Conservation (phyloP, 805 yeast genomes). For the Candida hispaniensis region DNA sequence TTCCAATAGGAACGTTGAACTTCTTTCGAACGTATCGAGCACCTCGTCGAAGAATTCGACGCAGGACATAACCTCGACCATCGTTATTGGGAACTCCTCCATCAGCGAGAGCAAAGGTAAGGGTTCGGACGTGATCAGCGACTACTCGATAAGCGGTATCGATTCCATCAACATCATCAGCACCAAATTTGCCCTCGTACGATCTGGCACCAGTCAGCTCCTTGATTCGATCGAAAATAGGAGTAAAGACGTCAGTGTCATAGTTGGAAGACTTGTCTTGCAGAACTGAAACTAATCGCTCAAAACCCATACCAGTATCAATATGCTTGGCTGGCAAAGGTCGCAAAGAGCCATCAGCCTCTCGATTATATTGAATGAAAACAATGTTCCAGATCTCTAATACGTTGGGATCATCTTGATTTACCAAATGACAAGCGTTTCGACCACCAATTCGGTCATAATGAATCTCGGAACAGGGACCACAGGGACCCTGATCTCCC, state of each 20-base stretch:
- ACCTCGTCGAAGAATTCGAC: constrained; percentile 97
- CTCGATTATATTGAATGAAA: constrained; percentile 94
- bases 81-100: constrained; percentile 99
- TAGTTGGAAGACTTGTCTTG: constrained; percentile 89
- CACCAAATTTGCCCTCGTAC: constrained; percentile 87
- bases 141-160: constrained; percentile 97
- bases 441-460: constrained; percentile 98
- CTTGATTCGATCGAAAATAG: constrained; percentile 75
- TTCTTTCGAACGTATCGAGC: constrained; percentile 94
- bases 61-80: constrained; percentile 95
- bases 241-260: constrained; percentile 94
- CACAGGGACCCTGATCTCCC: constrained; percentile 99
- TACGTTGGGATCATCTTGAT: constrained; percentile 96
- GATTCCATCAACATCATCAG: constrained; percentile 84
- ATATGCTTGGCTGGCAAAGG: constrained; percentile 89
- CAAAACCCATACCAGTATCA: constrained; percentile 99
- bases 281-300: constrained; percentile 86
- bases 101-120: constrained; percentile 91
- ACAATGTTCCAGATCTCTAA: constrained; percentile 97
- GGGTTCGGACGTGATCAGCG: constrained; percentile 97
- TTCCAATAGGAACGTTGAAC: constrained; percentile 90
- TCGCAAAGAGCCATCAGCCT: constrained; percentile 67
- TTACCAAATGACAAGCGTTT: constrained; percentile 83
- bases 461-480: constrained; percentile 97
- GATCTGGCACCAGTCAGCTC: constrained; percentile 89